phyloP scores from a whole-genome alignment of 73 alveolate species.

The Paramecium biaurelia region DNA sequence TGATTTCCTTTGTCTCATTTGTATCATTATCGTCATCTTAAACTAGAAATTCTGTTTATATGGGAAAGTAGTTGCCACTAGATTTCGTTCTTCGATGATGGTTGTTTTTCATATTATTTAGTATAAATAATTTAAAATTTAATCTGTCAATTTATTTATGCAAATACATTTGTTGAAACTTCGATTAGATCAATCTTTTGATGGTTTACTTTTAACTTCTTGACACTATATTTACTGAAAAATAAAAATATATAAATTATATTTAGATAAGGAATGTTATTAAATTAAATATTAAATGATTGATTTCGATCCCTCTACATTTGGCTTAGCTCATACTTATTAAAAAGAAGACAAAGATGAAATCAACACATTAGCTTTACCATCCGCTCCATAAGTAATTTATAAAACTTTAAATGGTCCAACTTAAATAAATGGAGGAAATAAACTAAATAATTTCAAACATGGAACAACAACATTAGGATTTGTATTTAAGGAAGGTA shows the following conservation, averaged over 20 bases:
- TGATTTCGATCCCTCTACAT: conserved; percentile 12
- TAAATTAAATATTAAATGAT: not conserved
- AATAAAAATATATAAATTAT: not conserved
- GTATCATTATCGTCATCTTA: conserved; percentile 1
- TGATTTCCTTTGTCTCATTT: not conserved
- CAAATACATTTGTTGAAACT: not conserved
- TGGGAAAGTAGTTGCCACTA: conserved; percentile 28
- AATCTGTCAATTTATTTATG: not conserved
- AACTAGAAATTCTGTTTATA: not conserved
- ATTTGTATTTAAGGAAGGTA: conserved; percentile 94
- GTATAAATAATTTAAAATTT: not conserved
- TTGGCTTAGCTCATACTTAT: conserved; percentile 6
- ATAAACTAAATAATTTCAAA: conserved; percentile 85
- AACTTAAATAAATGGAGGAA: not conserved
- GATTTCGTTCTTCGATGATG: conserved; percentile 9
- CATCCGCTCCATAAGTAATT: not conserved
- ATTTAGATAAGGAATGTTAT: not conserved
- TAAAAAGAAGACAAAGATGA: not conserved
- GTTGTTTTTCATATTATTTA: not conserved
- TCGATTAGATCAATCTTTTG: not conserved
- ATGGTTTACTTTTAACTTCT: not conserved
- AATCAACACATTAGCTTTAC: not conserved
- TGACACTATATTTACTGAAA: not conserved
- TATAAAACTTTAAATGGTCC: not conserved
- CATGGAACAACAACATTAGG: conserved; percentile 97